A percentile compares a stretch with the other conserved stretches of the same genome.
Evolutionary conservation across 345 rosid species (phyloP).

Genomic region (Salix purpurea): DNA sequence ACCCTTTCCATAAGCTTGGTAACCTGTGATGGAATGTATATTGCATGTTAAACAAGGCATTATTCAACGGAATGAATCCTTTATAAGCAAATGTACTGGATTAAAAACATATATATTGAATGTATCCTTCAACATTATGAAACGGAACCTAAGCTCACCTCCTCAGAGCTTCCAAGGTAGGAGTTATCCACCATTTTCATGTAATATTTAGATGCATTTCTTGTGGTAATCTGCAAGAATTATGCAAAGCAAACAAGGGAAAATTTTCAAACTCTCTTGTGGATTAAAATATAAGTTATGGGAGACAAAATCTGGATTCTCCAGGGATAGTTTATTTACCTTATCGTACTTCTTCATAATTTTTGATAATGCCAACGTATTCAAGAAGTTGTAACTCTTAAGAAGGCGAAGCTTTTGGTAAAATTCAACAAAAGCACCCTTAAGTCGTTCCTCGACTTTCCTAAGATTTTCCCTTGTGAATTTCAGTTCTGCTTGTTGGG

Average conservation of each 20-base stretch:
- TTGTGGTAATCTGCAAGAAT: constrained; percentile 46
- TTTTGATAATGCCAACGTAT: constrained; percentile 58
- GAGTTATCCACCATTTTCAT: constrained; percentile 63
- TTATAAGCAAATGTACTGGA: neutral
- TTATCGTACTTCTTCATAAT: constrained; percentile 76
- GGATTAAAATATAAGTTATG: neutral
- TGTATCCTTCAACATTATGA: neutral
- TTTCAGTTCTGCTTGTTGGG: constrained; percentile 35
- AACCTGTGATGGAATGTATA: constrained; percentile 24
- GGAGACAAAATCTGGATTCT: neutral
- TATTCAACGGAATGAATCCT: neutral
- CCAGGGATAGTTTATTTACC: constrained; percentile 23
- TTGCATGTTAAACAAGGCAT: neutral
- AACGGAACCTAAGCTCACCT: constrained; percentile 29
- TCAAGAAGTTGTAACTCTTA: constrained; percentile 65
- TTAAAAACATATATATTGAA: neutral
- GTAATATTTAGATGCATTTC: constrained; percentile 51
- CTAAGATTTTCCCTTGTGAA: constrained; percentile 54
- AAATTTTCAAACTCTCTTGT: neutral
- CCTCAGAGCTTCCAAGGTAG: constrained; percentile 54
- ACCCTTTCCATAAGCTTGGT: constrained; percentile 58
- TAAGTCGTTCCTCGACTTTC: constrained; percentile 49
- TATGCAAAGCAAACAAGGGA: neutral
- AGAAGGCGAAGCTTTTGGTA: constrained; percentile 71
- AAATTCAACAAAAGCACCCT: constrained; percentile 54